Percentiles rank a stretch among this genome's conserved stretches.
Evolutionary conservation across 2,329 filamentous ascomycete species (phyloP).

Genomic region (Calonectria crousiana): DNA sequence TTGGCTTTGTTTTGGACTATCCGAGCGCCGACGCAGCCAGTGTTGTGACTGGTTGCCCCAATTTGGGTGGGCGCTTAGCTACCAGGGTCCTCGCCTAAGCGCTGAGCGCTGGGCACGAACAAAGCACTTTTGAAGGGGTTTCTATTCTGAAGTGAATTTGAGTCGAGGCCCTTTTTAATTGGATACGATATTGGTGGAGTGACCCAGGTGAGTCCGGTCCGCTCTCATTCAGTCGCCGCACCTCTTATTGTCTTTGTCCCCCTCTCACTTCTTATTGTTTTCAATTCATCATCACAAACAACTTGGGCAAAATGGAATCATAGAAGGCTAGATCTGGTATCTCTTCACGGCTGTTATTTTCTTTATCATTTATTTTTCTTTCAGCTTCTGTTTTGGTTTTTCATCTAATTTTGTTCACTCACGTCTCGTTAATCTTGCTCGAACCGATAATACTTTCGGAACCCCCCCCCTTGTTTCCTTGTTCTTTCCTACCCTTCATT

Average conservation of each 20-base stretch:
- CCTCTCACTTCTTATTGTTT: conserved; percentile 34
- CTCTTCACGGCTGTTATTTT: conserved; percentile 13
- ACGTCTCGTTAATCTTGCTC: conserved; percentile 20
- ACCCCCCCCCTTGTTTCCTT: conserved; percentile 6
- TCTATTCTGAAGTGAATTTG: conserved; percentile 30
- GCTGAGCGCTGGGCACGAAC: conserved; percentile 37
- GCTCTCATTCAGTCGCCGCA: conserved; percentile 31
- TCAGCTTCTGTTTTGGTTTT: conserved; percentile 18
- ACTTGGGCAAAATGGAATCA: conserved; percentile 41
- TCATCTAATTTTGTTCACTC: conserved; percentile 32
- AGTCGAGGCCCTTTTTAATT: conserved; percentile 35
- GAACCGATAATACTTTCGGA: conserved; percentile 7
- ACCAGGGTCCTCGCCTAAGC: conserved; percentile 37
- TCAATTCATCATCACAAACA: conserved; percentile 28
- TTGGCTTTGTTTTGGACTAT: conserved; percentile 37
- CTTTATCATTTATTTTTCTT: conserved; percentile 21
- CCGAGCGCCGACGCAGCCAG: conserved; percentile 25
- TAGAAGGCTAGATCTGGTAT: conserved; percentile 39
- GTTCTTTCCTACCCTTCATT: conserved; percentile 21
- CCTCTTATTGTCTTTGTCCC: conserved; percentile 43
- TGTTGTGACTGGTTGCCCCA: conserved; percentile 39
- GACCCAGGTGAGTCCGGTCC: conserved; percentile 34
- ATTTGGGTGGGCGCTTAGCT: conserved; percentile 41
- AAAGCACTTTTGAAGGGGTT: conserved; percentile 28
- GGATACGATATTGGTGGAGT: conserved; percentile 37